A percentile compares a stretch with the other conserved stretches of the same genome.
These are phyloP conservation scores for Isatis tinctoria DNA, from an alignment of 345 rosid species.

Conservation along the genomic window DNA sequence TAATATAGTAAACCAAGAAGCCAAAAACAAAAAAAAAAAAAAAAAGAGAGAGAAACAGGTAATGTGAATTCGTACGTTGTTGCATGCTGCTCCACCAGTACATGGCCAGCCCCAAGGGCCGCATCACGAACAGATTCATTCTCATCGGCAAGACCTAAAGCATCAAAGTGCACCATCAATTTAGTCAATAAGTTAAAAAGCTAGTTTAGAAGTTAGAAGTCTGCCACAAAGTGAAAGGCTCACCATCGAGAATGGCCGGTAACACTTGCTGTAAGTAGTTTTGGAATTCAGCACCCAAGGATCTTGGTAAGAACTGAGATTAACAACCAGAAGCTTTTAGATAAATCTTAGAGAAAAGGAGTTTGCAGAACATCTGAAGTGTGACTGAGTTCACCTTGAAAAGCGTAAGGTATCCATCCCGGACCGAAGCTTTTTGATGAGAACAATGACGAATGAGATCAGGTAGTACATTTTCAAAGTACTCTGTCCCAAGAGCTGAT, in stretches of 20 bases:
- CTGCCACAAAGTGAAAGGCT: background rate
- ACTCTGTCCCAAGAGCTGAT: conserved; percentile 86
- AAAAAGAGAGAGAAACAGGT: background rate
- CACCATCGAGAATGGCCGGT: conserved; percentile 96
- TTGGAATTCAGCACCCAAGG: conserved; percentile 91
- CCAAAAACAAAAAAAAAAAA: too few relatives aligned
- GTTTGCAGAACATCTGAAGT: background rate
- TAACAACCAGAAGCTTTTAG: conserved; percentile 17
- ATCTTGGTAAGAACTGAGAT: conserved; percentile 87
- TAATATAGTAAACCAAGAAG: too few relatives aligned
- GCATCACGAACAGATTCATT: conserved; percentile 99
- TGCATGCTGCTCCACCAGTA: conserved; percentile 96
- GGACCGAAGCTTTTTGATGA: conserved; percentile 86
- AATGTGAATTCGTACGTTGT: conserved; percentile 53
- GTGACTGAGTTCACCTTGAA: conserved; percentile 58
- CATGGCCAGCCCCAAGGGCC: conserved; percentile 98
- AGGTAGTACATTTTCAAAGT: conserved; percentile 82
- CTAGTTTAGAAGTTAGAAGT: conserved; percentile 7
- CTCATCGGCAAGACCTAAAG: conserved; percentile 96
- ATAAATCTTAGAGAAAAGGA: background rate
- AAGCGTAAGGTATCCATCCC: conserved; percentile 97
- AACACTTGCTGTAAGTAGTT: conserved; percentile 89
- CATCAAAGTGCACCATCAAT: conserved; percentile 12
- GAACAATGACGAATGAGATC: conserved; percentile 91
- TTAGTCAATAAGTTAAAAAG: conserved; percentile 15